phyloP scores from a whole-genome alignment of 2,329 filamentous ascomycete genomes.

The Trichoderma polysporum region DNA sequence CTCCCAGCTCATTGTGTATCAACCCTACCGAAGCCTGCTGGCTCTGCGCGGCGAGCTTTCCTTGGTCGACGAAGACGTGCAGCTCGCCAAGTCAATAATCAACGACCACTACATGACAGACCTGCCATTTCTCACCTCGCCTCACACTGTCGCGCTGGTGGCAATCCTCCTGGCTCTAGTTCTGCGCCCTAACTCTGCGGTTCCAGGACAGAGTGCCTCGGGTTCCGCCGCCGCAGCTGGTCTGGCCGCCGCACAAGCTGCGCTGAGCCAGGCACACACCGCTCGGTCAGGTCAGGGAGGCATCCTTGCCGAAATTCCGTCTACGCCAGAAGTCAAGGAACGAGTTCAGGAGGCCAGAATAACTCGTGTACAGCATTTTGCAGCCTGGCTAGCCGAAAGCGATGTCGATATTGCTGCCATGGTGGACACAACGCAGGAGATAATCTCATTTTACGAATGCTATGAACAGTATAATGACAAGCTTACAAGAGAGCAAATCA shows the following conservation, averaged over 20 bases:
- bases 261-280: slow-evolving; percentile 48
- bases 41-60: slow-evolving; percentile 68
- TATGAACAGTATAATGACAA: slow-evolving; percentile 63
- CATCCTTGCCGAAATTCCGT: slow-evolving; percentile 17
- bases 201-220: slow-evolving; percentile 31
- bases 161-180: slow-evolving; percentile 83
- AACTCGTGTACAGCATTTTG: slow-evolving; percentile 63
- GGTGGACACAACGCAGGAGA: slow-evolving; percentile 86
- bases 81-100: slow-evolving; percentile 76
- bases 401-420: slow-evolving; percentile 80
- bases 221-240: slow-evolving; percentile 40
- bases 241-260: slow-evolving; percentile 51
- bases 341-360: slow-evolving; percentile 56
- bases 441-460: slow-evolving; percentile 83
- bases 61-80: slow-evolving; percentile 74
- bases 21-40: slow-evolving; percentile 80
- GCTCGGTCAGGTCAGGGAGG: slow-evolving; percentile 29
- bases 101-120: slow-evolving; percentile 95
- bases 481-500: slow-evolving; percentile 57
- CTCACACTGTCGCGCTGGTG: slow-evolving; percentile 85
- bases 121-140: slow-evolving; percentile 78
- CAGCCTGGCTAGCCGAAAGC: slow-evolving; percentile 82
- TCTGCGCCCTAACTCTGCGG: slow-evolving; percentile 58
- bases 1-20: slow-evolving; percentile 85
- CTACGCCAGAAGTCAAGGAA: slow-evolving; percentile 41